Evolutionary conservation across 495 filamentous ascomycete species (phyloP), one percentile per base, ranked within the genome.

Genomic region (Tetracladium setigerum): DNA sequence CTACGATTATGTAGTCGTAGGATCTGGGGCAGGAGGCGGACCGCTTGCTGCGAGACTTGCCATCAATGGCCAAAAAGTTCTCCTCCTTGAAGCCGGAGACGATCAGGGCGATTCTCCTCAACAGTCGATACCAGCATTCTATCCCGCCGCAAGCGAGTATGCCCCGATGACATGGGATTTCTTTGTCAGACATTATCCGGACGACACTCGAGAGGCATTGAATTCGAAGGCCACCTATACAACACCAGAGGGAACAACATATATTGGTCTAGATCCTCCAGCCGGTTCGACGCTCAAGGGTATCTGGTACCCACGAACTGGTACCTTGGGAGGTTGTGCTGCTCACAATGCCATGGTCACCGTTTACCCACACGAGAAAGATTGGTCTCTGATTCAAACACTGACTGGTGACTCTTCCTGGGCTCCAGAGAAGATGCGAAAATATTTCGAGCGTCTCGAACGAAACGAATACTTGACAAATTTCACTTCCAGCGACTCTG

Each of bases 1-100:
- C 17, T 83, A 82, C 56, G 82, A 84, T 48, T 84, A 84, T 60
- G 71, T 86, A 44, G 68, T 86, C 16, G 75, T 85, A 0, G 82
- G 82, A 30, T 76, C 71, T 31, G 82, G 81, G 15, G 74, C 81
- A 4, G 82, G 82, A n/a, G 81, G 82, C 9, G 79, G 78, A 5
- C 78, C 79, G 7, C 57, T 86, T 3, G 81, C 81, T 0, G 72
- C 73, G 9, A 72, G 78, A 13, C 74, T 84, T 10, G 81, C 79
- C 2, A 61, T 74, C 18, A 77, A 74, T 18, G 79, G 78, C 11
- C 74, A 76, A 52, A 76, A 68, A 34, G 77, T 76, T 1, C 69
- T 84, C 4, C 62, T 86, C 9, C 65, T 86, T 35, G 81, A 86
- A 54, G 77, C 82, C 0, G 82, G 82, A 18, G 70, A 74, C 41